Conservation (phyloP, 2,329 filamentous ascomycete genomes). For the Parastagonospora nodorum region DNA sequence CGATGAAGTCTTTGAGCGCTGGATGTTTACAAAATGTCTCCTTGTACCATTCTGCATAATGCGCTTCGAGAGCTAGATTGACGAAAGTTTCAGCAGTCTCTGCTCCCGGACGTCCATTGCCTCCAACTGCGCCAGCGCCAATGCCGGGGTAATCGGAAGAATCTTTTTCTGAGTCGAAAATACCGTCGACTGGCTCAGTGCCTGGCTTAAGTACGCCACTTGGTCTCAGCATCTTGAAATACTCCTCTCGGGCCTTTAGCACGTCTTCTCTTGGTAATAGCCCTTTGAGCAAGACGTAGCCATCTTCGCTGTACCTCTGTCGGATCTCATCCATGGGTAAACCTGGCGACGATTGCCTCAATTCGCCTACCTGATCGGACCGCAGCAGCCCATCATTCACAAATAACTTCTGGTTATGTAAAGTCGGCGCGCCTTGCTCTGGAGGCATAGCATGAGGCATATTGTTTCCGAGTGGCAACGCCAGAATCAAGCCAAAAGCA, state of each 20-base stretch:
- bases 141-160: slow-evolving; percentile 57
- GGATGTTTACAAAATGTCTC: slow-evolving; percentile 62
- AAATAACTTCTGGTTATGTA: slow-evolving; percentile 40
- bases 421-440: slow-evolving; percentile 27
- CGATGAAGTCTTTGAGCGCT: slow-evolving; percentile 55
- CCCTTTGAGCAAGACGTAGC: slow-evolving; percentile 62
- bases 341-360: slow-evolving; percentile 51
- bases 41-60: slow-evolving; percentile 52
- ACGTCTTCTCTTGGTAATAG: slow-evolving; percentile 60
- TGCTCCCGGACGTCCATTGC: slow-evolving; percentile 53
- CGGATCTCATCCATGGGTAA: slow-evolving; percentile 56
- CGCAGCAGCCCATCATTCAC: slow-evolving; percentile 55
- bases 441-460: slow-evolving; percentile 44
- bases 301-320: slow-evolving; percentile 54
- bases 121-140: slow-evolving; percentile 55
- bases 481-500: background rate
- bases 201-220: slow-evolving; percentile 62
- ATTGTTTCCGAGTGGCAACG: slow-evolving; percentile 1
- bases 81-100: slow-evolving; percentile 53
- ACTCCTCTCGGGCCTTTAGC: slow-evolving; percentile 56
- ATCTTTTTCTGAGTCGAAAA: slow-evolving; percentile 55
- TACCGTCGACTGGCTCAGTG: slow-evolving; percentile 57
- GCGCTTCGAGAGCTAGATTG: slow-evolving; percentile 59
- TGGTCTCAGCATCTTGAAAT: slow-evolving; percentile 60
- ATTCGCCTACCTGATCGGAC: slow-evolving; percentile 50